A percentile compares a stretch with the other conserved stretches of the same genome.
These are phyloP conservation scores for Pichia phayaonensis DNA, from an alignment of 805 yeast species.

Conservation along the genomic window DNA sequence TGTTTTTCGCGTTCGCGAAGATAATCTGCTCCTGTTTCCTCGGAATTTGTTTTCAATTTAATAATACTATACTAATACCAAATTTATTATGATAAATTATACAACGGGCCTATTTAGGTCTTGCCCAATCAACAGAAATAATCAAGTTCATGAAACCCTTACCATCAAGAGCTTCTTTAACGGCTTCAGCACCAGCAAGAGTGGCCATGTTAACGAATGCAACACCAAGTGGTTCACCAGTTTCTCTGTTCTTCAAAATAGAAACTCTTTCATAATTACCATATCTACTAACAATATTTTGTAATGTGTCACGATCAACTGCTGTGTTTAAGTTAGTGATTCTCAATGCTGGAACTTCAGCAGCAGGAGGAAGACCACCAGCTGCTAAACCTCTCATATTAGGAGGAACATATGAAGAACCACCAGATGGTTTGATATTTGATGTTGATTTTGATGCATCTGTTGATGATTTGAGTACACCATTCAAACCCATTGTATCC, in stretches of 20 bases:
- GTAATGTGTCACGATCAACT: slow-evolving; percentile 74
- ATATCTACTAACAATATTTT: slow-evolving; percentile 63
- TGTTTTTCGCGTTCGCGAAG: neutral
- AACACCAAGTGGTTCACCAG: slow-evolving; percentile 91
- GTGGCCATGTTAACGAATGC: slow-evolving; percentile 83
- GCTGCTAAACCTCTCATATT: slow-evolving; percentile 40
- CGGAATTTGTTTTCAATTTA: too few relatives aligned
- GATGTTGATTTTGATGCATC: slow-evolving; percentile 12
- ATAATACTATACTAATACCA: too few relatives aligned
- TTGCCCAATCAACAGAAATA: slow-evolving; percentile 56
- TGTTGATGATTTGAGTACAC: slow-evolving; percentile 13
- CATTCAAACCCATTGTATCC: slow-evolving; percentile 60
- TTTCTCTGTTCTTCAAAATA: slow-evolving; percentile 83
- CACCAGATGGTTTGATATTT: slow-evolving; percentile 13
- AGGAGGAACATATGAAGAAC: slow-evolving; percentile 52
- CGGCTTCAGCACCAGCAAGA: slow-evolving; percentile 63
- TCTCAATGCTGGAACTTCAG: slow-evolving; percentile 43
- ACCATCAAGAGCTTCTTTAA: slow-evolving; percentile 72
- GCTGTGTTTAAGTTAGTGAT: slow-evolving; percentile 84
- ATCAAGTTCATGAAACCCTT: slow-evolving; percentile 89
- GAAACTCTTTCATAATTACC: slow-evolving; percentile 69
- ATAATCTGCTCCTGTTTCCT: too few relatives aligned
- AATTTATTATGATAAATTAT: neutral
- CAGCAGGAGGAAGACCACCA: slow-evolving; percentile 24
- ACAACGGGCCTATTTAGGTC: slow-evolving; percentile 28